Evolutionary conservation across 768 basidiomycete species (phyloP), one percentile per base, ranked within the genome.

Genomic region (Boletus speciosus): DNA sequence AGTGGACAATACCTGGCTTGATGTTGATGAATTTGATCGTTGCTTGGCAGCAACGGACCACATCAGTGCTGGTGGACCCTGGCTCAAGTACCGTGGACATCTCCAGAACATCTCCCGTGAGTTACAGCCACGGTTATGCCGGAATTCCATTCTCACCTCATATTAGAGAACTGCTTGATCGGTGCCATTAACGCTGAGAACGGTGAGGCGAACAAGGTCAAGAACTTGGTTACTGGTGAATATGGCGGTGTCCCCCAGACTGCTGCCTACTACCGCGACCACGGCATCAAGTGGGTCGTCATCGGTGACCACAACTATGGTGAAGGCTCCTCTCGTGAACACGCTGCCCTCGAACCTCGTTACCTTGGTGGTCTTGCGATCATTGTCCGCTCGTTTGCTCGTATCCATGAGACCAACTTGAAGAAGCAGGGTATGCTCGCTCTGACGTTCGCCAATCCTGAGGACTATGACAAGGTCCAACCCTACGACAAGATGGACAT

Each of bases 351-450:
- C 51, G 94, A 96, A 74, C 94, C 94, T 25, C 87, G 94, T 47
- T 97, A 83, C 83, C 88, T 97, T 55, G 94, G 93, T 57, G 96
- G 95, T 58, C 80, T 93, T 53, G 96, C 96, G 29, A 90, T 98
- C 78, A 95, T 99, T 73, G 89, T 88, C 70, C 85, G 93, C 71
- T 94, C 91, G 34, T 98, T 98, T 73, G 95, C 95, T 49, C 93
- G 95, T 74, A 98, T 98, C 75, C 95, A 96, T 75, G 94, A 91
- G 78, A 93, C 93, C 69, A 94, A 95, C 81, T 77, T 94, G 84
- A 98, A 98, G 88, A 98, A 98, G 84, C 95, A 98, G 78, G 94
- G 94, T 64, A 94, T 96, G 92, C 90, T 98, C 58, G 94, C 94
- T 3, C 78, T 98, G 62, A 97, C 93, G 56, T 97, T 98, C 69